Evolutionary conservation across 345 rosid species (phyloP).

Genomic region (Barbarea vulgaris): DNA sequence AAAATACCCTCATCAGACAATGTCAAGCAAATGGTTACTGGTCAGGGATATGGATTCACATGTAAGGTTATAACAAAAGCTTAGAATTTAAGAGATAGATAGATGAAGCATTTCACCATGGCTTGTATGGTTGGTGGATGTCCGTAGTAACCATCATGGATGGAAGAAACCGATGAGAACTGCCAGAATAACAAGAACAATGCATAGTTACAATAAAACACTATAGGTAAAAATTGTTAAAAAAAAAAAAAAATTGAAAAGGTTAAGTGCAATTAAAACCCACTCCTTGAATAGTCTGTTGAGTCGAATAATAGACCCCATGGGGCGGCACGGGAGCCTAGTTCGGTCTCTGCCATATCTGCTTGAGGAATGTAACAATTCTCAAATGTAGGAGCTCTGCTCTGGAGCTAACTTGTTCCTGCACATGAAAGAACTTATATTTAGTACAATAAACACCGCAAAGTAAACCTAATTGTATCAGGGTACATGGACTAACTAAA

Average conservation of each 20-base stretch:
- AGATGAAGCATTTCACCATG: constrained; percentile 14
- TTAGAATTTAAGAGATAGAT: neutral
- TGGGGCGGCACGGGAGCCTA: constrained; percentile 52
- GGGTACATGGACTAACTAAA: neutral
- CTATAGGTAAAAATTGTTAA: neutral
- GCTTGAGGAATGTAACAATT: constrained; percentile 53
- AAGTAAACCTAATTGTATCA: neutral
- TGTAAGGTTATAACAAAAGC: neutral
- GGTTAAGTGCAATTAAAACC: constrained; percentile 23
- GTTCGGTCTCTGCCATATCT: constrained; percentile 47
- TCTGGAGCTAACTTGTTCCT: constrained; percentile 56
- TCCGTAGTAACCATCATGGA: constrained; percentile 48
- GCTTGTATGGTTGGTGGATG: constrained; percentile 47
- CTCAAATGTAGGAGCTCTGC: constrained; percentile 46
- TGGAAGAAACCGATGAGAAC: constrained; percentile 41
- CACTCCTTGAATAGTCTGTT: constrained; percentile 49
- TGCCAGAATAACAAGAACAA: constrained; percentile 4
- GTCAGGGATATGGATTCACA: neutral
- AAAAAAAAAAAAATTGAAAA: neutral
- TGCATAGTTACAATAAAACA: neutral
- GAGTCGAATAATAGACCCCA: constrained; percentile 51
- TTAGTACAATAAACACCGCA: neutral
- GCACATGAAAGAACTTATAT: constrained; percentile 12
- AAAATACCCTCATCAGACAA: neutral
- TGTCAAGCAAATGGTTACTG: neutral